Evolutionary conservation across 371 early-diverging fungal species (phyloP).

Genomic region (Rhizopus arrhizus): DNA sequence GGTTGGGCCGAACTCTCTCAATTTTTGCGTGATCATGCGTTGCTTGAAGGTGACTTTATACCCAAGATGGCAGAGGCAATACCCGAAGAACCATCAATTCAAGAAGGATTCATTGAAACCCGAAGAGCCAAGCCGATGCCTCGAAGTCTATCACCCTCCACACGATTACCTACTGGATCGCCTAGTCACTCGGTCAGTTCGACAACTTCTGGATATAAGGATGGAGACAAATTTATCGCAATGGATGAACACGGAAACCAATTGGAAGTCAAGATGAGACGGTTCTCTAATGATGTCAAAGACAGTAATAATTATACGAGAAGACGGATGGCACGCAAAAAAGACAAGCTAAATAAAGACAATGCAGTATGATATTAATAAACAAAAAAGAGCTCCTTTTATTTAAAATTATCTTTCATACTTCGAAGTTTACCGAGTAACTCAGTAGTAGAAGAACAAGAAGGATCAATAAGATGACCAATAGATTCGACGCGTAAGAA

Average conservation of each 20-base stretch:
- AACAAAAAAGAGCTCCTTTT: slow-evolving; percentile 8
- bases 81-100: no score
- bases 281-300: slow-evolving; percentile 21
- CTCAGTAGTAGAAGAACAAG: slow-evolving; percentile 21
- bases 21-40: slow-evolving; percentile 52
- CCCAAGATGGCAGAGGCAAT: slow-evolving; percentile 19
- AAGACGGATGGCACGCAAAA: slow-evolving; percentile 23
- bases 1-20: slow-evolving; percentile 72
- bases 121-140: slow-evolving; percentile 15
- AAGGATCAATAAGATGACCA: slow-evolving; percentile 13
- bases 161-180: slow-evolving; percentile 7
- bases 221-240: slow-evolving; percentile 49
- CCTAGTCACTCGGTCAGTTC: slow-evolving; percentile 19
- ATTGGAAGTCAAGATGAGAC: slow-evolving; percentile 49
- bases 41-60: slow-evolving; percentile 48
- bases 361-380: not conserved
- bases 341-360: slow-evolving; percentile 12
- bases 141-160: slow-evolving; percentile 5
- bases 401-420: slow-evolving; percentile 48
- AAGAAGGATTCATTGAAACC: slow-evolving; percentile 41
- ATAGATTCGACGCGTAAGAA: slow-evolving; percentile 72
- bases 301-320: slow-evolving; percentile 23
- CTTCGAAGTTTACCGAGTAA: slow-evolving; percentile 42
- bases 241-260: slow-evolving; percentile 49
- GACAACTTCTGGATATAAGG: slow-evolving; percentile 39